Evolutionary conservation across 352 stramenopile genomes (phyloP), one percentile per base, ranked within the genome.

Genomic region (Phytophthora megakarya): DNA sequence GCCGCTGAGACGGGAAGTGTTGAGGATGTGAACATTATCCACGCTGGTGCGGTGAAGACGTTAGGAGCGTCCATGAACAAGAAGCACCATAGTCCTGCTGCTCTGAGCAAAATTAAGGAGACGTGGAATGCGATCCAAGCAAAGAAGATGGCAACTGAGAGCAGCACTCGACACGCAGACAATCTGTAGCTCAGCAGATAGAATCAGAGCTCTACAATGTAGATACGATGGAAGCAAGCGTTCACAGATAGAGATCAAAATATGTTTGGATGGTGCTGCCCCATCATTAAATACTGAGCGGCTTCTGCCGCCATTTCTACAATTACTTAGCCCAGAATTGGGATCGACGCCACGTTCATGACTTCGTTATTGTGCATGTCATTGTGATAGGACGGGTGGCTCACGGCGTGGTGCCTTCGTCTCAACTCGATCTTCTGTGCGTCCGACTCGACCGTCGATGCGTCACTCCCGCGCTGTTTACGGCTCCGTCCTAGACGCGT

Each of bases 21-120:
- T 18, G 67, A 72, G 9, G 73, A 84, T 46, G 47, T 89, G 16
- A 60, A 75, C 55, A 21, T 48, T 40, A 46, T 89, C 23, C 74
- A 81, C 61, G 44, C 70, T 23, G 77, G 76, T 12, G 80, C 73
- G 2, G 43, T 84, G 6, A 65, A 53, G 25, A 25, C 52, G n/a
- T 47, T 72, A 38, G 40, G 33, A 30, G 40, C 47, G 33, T 26
- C 22, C 15, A 65, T 71, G 61, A 74, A 67, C 32, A 57, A 59
- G 42, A 74, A 45, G 28, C 35, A 65, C 35, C 45, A 53, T 22
- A 61, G 37, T 39, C 44, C 30, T 37, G 55, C 9, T 22, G 54
- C 64, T 32, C 49, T 58, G 32, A 61, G n/a, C 35, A 70, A 61
- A 9, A 57, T 69, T 28, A 15, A 61, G 45, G 51, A 72, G 38